phyloP scores from a whole-genome alignment of 306 rosid species.

The Vigna radiata region DNA sequence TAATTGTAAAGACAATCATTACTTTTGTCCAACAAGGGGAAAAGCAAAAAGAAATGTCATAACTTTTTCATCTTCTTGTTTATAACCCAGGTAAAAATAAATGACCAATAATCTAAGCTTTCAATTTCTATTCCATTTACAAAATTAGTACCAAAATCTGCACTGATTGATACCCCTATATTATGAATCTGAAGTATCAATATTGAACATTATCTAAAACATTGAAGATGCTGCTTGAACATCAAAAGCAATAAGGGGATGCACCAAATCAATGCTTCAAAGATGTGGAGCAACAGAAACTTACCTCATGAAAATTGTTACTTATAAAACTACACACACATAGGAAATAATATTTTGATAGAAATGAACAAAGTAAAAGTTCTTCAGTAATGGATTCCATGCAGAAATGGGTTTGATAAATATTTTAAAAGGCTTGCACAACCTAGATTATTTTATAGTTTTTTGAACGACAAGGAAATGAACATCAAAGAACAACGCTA shows the following conservation, averaged over 20 bases:
- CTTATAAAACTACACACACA: not conserved
- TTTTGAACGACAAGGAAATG: conserved; percentile 2
- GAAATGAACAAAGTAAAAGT: not conserved
- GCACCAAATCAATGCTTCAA: conserved; percentile 3
- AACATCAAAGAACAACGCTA: conserved; percentile 18
- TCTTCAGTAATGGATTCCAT: not conserved
- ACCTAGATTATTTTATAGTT: conserved; percentile 9
- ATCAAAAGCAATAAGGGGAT: conserved; percentile 8
- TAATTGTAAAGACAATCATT: not conserved
- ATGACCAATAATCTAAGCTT: conserved; percentile 1
- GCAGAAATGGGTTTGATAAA: conserved; percentile 14
- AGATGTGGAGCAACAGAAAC: conserved; percentile 9
- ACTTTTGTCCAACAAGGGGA: too few species aligned
- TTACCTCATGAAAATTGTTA: not conserved
- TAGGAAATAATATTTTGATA: not conserved
- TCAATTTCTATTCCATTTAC: not conserved
- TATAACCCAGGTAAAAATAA: not conserved
- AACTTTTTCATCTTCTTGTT: not conserved
- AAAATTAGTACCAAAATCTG: not conserved
- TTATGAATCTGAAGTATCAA: conserved; percentile 1
- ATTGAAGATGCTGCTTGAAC: conserved; percentile 2
- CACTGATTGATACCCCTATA: not conserved
- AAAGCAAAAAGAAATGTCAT: not conserved
- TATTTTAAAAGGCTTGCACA: conserved; percentile 26
- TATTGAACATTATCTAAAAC: not conserved